A percentile compares a stretch with the other conserved stretches of the same genome.
Conservation (phyloP, 1,139 yeast genomes). For the Hansenula lynferdii region DNA sequence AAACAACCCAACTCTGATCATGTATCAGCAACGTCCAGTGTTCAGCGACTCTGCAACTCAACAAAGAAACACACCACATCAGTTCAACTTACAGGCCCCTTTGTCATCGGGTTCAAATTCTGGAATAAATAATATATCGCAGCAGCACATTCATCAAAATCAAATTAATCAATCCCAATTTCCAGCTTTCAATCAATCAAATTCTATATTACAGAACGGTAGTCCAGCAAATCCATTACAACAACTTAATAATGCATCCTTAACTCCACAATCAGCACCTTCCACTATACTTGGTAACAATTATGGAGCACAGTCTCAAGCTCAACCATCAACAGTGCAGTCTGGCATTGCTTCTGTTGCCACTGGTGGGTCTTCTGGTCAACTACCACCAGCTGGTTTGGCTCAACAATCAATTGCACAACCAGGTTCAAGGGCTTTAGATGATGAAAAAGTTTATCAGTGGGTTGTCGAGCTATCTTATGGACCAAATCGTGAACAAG, state of each 20-base stretch:
- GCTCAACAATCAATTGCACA: conserved; percentile 6
- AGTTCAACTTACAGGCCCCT: neutral
- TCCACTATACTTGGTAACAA: conserved; percentile 2
- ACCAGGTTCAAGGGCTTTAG: conserved; percentile 48
- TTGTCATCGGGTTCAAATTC: too few species aligned
- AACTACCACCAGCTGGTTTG: conserved; percentile 4
- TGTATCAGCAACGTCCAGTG: conserved; percentile 18
- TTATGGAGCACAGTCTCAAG: neutral
- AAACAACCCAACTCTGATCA: too few species aligned
- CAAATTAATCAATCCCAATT: conserved; percentile 9
- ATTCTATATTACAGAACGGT: conserved; percentile 1
- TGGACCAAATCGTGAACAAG: conserved; percentile 90
- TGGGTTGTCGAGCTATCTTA: conserved; percentile 89
- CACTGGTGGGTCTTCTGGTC: neutral
- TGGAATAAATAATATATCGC: conserved; percentile 5
- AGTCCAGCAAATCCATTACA: neutral
- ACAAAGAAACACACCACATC: conserved; percentile 1
- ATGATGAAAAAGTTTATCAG: conserved; percentile 81
- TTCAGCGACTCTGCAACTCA: conserved; percentile 13
- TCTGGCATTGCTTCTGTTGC: conserved; percentile 6
- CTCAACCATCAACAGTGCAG: neutral
- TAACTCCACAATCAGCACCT: conserved; percentile 19
- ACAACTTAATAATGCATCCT: conserved; percentile 4
- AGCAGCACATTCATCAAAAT: conserved; percentile 18
- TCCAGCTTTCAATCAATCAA: conserved; percentile 11